A percentile compares a stretch with the other conserved stretches of the same genome.
phyloP scores from a whole-genome alignment of 805 yeast species.

The Metschnikowia lachancei region DNA sequence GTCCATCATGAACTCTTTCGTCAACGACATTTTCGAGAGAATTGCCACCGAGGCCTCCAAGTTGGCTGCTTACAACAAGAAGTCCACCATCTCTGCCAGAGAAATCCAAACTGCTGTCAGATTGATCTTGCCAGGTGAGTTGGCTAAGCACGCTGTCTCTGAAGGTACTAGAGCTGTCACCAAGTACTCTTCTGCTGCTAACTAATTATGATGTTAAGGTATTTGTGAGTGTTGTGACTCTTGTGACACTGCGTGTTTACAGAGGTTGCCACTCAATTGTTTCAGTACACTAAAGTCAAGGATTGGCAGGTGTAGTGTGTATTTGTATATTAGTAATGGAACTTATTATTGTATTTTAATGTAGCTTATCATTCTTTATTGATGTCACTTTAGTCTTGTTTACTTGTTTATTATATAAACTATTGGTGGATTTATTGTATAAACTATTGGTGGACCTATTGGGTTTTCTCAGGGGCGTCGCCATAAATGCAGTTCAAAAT shows the following conservation, averaged over 20 bases:
- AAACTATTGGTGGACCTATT: not conserved
- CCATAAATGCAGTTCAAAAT: constrained; percentile 1
- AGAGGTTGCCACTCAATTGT: constrained; percentile 14
- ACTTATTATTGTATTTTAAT: constrained; percentile 18
- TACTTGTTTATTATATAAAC: not conserved
- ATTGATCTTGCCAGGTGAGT: constrained; percentile 41
- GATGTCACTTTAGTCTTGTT: not conserved
- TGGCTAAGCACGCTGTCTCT: constrained; percentile 41
- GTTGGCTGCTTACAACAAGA: constrained; percentile 41
- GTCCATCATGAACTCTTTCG: constrained; percentile 41
- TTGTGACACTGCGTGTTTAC: constrained; percentile 20
- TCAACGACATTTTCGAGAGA: constrained; percentile 39
- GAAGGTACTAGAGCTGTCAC: constrained; percentile 42
- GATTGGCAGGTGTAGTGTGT: constrained; percentile 22
- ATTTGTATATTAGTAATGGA: constrained; percentile 26
- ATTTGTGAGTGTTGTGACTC: constrained; percentile 13
- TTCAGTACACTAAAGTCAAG: constrained; percentile 20
- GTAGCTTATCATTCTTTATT: too few species aligned
- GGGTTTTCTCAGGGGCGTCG: constrained; percentile 6
- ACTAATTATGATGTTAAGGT: constrained; percentile 23
- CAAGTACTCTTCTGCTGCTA: constrained; percentile 39
- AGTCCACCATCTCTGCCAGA: constrained; percentile 40
- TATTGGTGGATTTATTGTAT: not conserved
- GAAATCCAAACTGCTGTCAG: constrained; percentile 39
- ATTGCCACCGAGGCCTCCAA: constrained; percentile 38